Evolutionary conservation across 1,284 basidiomycete genomes (phyloP).

Genomic region (Ceratobasidium sp.): DNA sequence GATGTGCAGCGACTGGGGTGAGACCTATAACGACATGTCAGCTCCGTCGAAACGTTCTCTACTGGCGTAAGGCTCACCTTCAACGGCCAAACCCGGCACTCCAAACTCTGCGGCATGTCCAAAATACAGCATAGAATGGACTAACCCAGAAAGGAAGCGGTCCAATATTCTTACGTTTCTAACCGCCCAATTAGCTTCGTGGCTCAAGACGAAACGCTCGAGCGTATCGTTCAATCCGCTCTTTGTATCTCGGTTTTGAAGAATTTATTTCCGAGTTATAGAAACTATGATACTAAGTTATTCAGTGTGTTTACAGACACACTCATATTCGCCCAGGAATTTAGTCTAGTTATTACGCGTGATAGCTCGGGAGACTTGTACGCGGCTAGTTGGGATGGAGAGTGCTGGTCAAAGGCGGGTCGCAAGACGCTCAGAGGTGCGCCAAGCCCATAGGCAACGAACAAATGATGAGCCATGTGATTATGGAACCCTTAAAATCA

Average conservation of each 20-base stretch:
- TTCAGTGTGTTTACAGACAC: neutral
- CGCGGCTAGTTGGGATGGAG: constrained; percentile 21
- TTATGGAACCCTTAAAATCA: constrained; percentile 31
- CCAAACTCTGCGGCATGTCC: constrained; percentile 74
- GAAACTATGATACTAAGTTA: constrained; percentile 57
- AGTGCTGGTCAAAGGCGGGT: constrained; percentile 37
- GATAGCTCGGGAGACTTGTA: constrained; percentile 41
- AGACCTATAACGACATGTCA: constrained; percentile 51
- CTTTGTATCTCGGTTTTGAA: constrained; percentile 62
- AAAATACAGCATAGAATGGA: constrained; percentile 73
- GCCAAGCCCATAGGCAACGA: constrained; percentile 42
- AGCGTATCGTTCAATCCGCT: constrained; percentile 58
- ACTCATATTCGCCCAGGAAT: neutral
- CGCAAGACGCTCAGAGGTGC: constrained; percentile 27
- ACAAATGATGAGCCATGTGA: constrained; percentile 43
- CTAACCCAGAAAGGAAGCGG: constrained; percentile 66
- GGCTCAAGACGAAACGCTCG: constrained; percentile 69
- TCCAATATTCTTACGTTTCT: constrained; percentile 66
- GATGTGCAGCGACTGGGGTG: constrained; percentile 55
- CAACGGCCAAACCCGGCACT: constrained; percentile 68
- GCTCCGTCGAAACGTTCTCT: neutral
- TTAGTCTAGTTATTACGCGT: constrained; percentile 41
- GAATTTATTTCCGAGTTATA: constrained; percentile 68
- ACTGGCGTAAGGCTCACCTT: constrained; percentile 58
- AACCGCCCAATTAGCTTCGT: constrained; percentile 60